Evolutionary conservation across 176 grass and related monocot genomes (phyloP), one percentile per base, ranked within the genome.

Genomic region (Juncus effusus): DNA sequence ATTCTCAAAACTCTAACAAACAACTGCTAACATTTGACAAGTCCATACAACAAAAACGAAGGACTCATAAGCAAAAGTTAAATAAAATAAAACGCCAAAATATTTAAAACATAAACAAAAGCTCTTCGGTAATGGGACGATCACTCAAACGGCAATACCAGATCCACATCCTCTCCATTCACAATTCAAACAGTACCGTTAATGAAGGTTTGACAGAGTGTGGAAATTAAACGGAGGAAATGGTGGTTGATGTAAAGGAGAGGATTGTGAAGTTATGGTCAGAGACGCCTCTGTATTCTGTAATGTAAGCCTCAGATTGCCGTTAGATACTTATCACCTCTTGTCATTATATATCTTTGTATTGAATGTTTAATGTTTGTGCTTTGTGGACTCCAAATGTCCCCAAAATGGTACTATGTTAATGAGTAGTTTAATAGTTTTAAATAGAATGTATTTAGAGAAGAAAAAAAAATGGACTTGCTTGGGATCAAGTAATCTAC

Each of bases 241-340:
- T 4, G 1, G 15, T 11, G 51, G 1, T 3, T 0, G 1, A n/a
- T 0, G 3, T 53, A 67, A 16, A 3, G 64, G 64, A 67, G 47
- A 67, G n/a, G 28, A 28, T 36, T 2, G 3, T 0, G 16, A 54
- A 13, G 64, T 28, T 36, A 16, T 0, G 9, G 51, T 44, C 16
- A 50, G 10, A 53, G 64, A 67, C 64, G 45, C 45, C 40, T 67
- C 64, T 67, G 14, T 8, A 47, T 13, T 67, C 64, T 67, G 14
- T 8, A 47, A 47, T 9, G 9, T 6, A 47, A 9, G 44, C 44
- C 44, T 47, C 63, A 51, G 13, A 7, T 67, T 50, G 64, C 64
- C 64, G 45, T 67, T 54, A 53, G 47, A 67, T 67, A 53, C 47
- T 67, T 67, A 63, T 63, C 60, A 35, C 60, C 37, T 38, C 12